phyloP scores from a whole-genome alignment of 2,329 filamentous ascomycete species.

The Xylariaceae sp. region DNA sequence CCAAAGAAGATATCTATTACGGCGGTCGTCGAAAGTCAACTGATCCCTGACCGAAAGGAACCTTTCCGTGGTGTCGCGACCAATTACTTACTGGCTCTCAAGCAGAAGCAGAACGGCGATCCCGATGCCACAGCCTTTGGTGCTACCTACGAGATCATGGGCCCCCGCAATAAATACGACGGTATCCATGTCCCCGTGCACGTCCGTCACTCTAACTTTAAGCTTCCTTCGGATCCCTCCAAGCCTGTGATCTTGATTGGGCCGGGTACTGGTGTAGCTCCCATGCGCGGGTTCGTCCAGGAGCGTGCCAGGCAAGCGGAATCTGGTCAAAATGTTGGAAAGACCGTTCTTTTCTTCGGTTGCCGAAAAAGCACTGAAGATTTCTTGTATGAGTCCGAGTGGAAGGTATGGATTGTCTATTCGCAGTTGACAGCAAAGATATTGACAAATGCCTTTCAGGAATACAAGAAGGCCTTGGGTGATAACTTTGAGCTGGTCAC shows the following conservation, averaged over 20 bases:
- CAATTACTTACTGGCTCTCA: slow-evolving; percentile 91
- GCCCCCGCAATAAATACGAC: slow-evolving; percentile 95
- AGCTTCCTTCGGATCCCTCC: slow-evolving; percentile 88
- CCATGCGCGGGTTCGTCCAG: slow-evolving; percentile 92
- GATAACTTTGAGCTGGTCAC: slow-evolving; percentile 88
- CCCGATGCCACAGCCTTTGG: slow-evolving; percentile 77
- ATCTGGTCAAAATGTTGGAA: slow-evolving; percentile 77
- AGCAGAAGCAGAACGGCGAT: slow-evolving; percentile 94
- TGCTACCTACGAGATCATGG: slow-evolving; percentile 78
- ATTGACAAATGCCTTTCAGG: slow-evolving; percentile 46
- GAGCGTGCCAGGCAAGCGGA: slow-evolving; percentile 82
- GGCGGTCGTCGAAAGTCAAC: slow-evolving; percentile 82
- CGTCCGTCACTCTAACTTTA: slow-evolving; percentile 98
- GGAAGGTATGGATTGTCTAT: slow-evolving; percentile 64
- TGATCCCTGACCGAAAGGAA: slow-evolving; percentile 71
- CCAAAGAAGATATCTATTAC: slow-evolving; percentile 95
- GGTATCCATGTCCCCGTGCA: slow-evolving; percentile 93
- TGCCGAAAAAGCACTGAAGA: slow-evolving; percentile 87
- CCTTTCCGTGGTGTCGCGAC: slow-evolving; percentile 90
- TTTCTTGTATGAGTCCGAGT: slow-evolving; percentile 88
- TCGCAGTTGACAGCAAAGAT: not conserved
- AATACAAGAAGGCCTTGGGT: slow-evolving; percentile 77
- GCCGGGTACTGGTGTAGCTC: slow-evolving; percentile 92
- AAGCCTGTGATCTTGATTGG: slow-evolving; percentile 96
- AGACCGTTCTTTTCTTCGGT: slow-evolving; percentile 89